Evolutionary conservation across 1,284 basidiomycete species (phyloP).

Genomic region (Fistulina hepatica): DNA sequence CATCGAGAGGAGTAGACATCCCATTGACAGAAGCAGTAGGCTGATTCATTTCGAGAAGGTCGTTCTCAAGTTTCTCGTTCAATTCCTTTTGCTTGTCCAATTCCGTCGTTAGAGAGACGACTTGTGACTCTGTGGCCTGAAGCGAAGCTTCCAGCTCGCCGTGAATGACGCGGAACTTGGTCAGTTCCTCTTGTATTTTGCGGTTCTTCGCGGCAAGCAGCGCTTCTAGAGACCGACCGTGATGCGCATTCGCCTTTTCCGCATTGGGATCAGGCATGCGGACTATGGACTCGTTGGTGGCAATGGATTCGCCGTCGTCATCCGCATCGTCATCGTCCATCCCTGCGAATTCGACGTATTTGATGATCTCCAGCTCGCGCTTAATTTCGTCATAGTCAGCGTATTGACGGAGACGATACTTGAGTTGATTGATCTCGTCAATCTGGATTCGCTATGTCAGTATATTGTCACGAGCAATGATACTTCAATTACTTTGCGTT

Average conservation of each 20-base stretch:
- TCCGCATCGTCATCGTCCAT: slow-evolving; percentile 60
- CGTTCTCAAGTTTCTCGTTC: slow-evolving; percentile 87
- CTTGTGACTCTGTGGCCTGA: slow-evolving; percentile 44
- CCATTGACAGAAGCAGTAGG: slow-evolving; percentile 30
- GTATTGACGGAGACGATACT: slow-evolving; percentile 59
- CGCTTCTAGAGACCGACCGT: slow-evolving; percentile 78
- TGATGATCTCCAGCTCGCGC: slow-evolving; percentile 93
- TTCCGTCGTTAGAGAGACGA: slow-evolving; percentile 52
- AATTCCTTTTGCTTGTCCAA: slow-evolving; percentile 67
- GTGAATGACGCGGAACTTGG: slow-evolving; percentile 80
- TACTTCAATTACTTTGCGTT: slow-evolving; percentile 38
- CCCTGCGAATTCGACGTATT: slow-evolving; percentile 92
- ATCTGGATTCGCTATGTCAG: slow-evolving; percentile 22
- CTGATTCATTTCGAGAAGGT: slow-evolving; percentile 73
- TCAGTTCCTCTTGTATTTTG: slow-evolving; percentile 87
- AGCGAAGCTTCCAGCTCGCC: slow-evolving; percentile 68
- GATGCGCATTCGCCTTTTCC: slow-evolving; percentile 64
- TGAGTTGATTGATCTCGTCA: slow-evolving; percentile 57
- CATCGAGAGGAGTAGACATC: slow-evolving; percentile 20
- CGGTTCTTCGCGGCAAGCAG: slow-evolving; percentile 92
- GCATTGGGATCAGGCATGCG: slow-evolving; percentile 82
- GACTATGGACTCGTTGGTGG: slow-evolving; percentile 34
- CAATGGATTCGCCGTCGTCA: slow-evolving; percentile 38
- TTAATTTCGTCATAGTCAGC: slow-evolving; percentile 92
- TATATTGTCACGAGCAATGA: neutral